Percentiles rank a stretch among this genome's conserved stretches.
Conservation (phyloP, 2,329 filamentous ascomycete species). For the Penicillium sp. region DNA sequence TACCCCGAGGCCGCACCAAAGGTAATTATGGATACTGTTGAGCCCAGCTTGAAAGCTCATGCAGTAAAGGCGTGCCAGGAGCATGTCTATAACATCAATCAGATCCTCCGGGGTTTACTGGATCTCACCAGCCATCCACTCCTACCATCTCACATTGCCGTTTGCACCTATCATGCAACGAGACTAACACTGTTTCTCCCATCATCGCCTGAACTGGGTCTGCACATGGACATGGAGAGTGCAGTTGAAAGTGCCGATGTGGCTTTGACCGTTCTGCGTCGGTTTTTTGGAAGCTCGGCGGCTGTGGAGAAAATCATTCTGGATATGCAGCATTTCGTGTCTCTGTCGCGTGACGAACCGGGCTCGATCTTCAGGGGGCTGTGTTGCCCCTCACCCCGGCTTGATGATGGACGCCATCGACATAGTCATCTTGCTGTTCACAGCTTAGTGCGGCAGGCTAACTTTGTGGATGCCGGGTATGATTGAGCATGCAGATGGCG, state of each 20-base stretch:
- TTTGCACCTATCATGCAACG: constrained; percentile 16
- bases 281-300: constrained; percentile 3
- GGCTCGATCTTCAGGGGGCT: constrained; percentile 6
- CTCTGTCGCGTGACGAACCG: background rate
- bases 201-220: background rate
- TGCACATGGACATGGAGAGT: background rate
- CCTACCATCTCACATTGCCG: constrained; percentile 7
- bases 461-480: constrained; percentile 11
- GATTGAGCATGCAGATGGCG: background rate
- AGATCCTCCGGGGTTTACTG: constrained; percentile 2
- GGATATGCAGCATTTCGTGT: constrained; percentile 6
- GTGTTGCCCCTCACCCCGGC: constrained; percentile 1
- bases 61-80: constrained; percentile 6
- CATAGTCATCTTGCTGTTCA: constrained; percentile 12
- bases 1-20: constrained; percentile 11
- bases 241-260: constrained; percentile 2
- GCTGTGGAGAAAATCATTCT: constrained; percentile 2
- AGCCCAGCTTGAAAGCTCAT: constrained; percentile 1
- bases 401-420: constrained; percentile 9
- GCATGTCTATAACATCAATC: constrained; percentile 7
- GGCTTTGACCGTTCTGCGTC: constrained; percentile 1
- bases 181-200: constrained; percentile 7
- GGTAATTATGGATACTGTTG: constrained; percentile 6
- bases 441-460: constrained; percentile 12
- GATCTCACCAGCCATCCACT: background rate